Evolutionary conservation across 768 basidiomycete species (phyloP), one percentile per base, ranked within the genome.

Genomic region (Boletus speciosus): DNA sequence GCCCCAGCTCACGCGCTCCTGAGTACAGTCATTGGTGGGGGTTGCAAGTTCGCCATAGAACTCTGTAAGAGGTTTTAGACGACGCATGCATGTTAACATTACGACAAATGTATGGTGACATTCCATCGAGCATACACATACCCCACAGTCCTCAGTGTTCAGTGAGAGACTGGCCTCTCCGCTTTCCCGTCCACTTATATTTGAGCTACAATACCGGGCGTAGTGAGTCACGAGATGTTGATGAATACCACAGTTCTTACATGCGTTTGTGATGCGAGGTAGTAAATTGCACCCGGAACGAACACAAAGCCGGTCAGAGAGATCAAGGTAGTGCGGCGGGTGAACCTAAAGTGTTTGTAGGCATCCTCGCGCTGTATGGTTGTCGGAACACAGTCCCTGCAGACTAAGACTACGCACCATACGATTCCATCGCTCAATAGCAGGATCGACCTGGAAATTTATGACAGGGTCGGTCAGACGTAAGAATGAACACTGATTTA

Each of bases 1-100:
- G 93, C 93, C 21, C 93, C 95, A 2, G 93, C 88, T 39, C 93
- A 98, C 70, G 91, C 93, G 1, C 73, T 98, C 40, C 73, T 98
- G 52, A 94, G 91, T 61, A 87, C 90, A 8, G 73, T 93, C 25
- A 79, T 98, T 11, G 93, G 89, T 3, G 79, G 76, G 4, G 93
- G 93, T 2, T 98, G 95, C 72, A 90, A 88, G 71, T 75, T 85
- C 23, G 95, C 95, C 12, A 96, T 98, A 73, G 86, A 88, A 69
- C 68, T 95, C 48, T 94, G 91, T 76, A 94, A 90, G 74, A 78
- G 84, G 63, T 67, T 96, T 51, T 97, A 75, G 74, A 55, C 31
- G 11, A 11, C 38, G 29, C 40, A 42, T 60, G 29, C n/a, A 11
- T 43, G 45, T 43, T 23, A 35, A 51, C 34, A 44, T 36, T 12